phyloP scores from a whole-genome alignment of 2,329 filamentous ascomycete genomes.

The Anisogramma anomala region DNA sequence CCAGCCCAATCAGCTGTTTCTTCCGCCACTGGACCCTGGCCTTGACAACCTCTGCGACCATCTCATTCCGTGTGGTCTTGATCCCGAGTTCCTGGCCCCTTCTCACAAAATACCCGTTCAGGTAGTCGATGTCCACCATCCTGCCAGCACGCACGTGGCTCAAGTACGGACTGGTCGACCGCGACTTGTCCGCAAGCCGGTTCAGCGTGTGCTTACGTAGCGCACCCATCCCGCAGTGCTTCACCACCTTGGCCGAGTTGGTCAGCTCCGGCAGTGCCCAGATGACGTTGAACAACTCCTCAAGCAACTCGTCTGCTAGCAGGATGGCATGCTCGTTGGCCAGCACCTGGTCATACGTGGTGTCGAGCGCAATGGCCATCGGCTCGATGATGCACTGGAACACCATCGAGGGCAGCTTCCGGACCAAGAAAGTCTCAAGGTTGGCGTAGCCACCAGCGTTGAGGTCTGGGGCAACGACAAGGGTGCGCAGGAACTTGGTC shows the following conservation, averaged over 20 bases:
- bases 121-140: conserved; percentile 66
- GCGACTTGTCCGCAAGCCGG: conserved; percentile 44
- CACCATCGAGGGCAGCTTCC: conserved; percentile 69
- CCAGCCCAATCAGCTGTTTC: conserved; percentile 6
- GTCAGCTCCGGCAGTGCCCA: conserved; percentile 62
- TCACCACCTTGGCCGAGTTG: conserved; percentile 43
- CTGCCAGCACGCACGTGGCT: conserved; percentile 49
- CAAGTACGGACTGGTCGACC: conserved; percentile 51
- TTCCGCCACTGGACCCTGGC: conserved; percentile 32
- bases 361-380: conserved; percentile 67
- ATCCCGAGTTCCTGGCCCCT: conserved; percentile 63
- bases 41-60: conserved; percentile 61
- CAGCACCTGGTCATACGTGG: conserved; percentile 59
- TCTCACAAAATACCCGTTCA: conserved; percentile 78
- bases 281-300: conserved; percentile 65
- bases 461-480: conserved; percentile 52
- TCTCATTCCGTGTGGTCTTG: conserved; percentile 59
- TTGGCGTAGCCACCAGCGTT: conserved; percentile 43
- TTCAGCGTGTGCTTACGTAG: conserved; percentile 51
- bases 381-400: conserved; percentile 70
- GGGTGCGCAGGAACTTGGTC: conserved; percentile 49
- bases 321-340: conserved; percentile 53
- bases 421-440: conserved; percentile 51
- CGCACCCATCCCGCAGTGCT: conserved; percentile 45
- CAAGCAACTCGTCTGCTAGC: conserved; percentile 58